These are phyloP conservation scores for Lentinula boryana DNA, from an alignment of 768 basidiomycete species.

Conservation along the genomic window DNA sequence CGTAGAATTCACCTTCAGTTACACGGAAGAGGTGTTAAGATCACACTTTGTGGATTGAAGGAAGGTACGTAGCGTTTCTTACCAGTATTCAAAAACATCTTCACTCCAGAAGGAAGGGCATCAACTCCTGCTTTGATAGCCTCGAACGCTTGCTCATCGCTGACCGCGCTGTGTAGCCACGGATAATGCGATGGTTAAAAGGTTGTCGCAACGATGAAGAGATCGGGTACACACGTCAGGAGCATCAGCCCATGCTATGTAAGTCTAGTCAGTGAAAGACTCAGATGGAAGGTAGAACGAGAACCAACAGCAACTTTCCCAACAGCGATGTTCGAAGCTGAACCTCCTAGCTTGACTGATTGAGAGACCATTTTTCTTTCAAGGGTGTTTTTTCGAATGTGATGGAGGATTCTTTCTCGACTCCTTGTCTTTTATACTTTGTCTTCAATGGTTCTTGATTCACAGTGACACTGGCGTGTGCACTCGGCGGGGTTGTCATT, in stretches of 20 bases:
- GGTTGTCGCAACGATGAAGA: background rate
- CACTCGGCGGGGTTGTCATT: too few species aligned
- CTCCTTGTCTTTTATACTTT: background rate
- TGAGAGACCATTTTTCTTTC: slow-evolving; percentile 19
- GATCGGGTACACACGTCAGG: slow-evolving; percentile 37
- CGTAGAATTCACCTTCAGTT: slow-evolving; percentile 50
- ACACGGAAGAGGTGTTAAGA: background rate
- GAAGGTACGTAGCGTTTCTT: background rate
- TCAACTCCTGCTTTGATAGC: slow-evolving; percentile 51
- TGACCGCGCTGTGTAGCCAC: slow-evolving; percentile 22
- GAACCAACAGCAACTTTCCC: slow-evolving; percentile 31
- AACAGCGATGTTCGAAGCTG: slow-evolving; percentile 27
- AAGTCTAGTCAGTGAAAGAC: background rate
- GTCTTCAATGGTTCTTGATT: background rate
- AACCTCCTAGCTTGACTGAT: slow-evolving; percentile 30
- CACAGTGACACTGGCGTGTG: too few species aligned
- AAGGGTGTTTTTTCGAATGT: background rate
- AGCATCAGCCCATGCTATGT: slow-evolving; percentile 44
- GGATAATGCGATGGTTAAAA: background rate
- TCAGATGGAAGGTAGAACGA: background rate
- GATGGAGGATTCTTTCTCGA: background rate
- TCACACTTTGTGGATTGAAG: too few species aligned
- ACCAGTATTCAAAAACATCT: slow-evolving; percentile 41
- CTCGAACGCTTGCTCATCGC: slow-evolving; percentile 57
- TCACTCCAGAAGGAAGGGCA: slow-evolving; percentile 34